These are phyloP conservation scores for Irpex sp. DNA, from an alignment of 1,284 basidiomycete genomes.

Conservation along the genomic window DNA sequence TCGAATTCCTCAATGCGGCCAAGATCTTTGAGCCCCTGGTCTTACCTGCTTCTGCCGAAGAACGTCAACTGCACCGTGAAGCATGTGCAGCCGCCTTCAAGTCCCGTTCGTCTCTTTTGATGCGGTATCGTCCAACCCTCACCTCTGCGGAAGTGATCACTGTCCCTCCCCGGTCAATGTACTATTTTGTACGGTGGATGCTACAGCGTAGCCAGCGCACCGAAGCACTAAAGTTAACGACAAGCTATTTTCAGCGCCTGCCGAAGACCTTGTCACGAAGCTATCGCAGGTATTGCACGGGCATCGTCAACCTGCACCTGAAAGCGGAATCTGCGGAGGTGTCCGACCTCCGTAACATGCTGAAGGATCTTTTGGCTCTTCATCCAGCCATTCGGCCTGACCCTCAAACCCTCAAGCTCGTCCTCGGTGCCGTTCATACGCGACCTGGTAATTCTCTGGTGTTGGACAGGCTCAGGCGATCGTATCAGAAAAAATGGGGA, in stretches of 20 bases:
- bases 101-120: neutral
- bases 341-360: constrained; percentile 27
- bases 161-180: constrained; percentile 17
- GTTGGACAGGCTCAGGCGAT: constrained; percentile 32
- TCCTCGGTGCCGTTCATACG: constrained; percentile 48
- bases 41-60: neutral
- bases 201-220: constrained; percentile 18
- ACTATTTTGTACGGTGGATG: constrained; percentile 17
- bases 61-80: neutral
- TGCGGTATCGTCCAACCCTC: constrained; percentile 5
- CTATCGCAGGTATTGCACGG: constrained; percentile 19
- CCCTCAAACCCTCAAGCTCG: constrained; percentile 56
- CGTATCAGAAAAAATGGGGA: constrained; percentile 55
- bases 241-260: constrained; percentile 22
- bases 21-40: constrained; percentile 4
- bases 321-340: constrained; percentile 11
- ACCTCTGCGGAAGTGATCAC: constrained; percentile 6
- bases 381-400: constrained; percentile 52
- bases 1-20: constrained; percentile 25
- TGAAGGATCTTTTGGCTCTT: constrained; percentile 38
- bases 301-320: constrained; percentile 33
- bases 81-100: neutral
- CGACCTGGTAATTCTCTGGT: constrained; percentile 50
- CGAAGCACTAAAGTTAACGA: constrained; percentile 25
- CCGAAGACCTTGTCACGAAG: constrained; percentile 15